Conservation (phyloP, 805 yeast genomes). For the Metschnikowia shivogae region DNA sequence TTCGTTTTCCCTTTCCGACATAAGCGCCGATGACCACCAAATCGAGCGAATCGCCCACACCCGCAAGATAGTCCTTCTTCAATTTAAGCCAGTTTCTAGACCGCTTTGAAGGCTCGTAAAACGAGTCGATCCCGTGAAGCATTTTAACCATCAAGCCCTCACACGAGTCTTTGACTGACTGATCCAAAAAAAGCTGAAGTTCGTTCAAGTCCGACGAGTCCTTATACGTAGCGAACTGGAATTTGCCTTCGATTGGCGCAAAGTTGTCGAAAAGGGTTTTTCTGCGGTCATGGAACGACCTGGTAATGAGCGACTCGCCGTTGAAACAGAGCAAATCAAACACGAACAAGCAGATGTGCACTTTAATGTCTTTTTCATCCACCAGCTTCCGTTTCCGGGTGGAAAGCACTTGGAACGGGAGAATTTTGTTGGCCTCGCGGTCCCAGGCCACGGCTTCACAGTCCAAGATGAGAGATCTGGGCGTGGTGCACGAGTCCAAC, state of each 20-base stretch:
- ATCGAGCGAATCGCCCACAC: slow-evolving; percentile 94
- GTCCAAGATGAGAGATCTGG: slow-evolving; percentile 71
- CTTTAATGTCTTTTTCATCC: slow-evolving; percentile 79
- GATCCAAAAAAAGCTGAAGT: slow-evolving; percentile 79
- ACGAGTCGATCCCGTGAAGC: slow-evolving; percentile 73
- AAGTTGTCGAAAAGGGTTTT: slow-evolving; percentile 53
- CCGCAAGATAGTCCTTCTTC: slow-evolving; percentile 91
- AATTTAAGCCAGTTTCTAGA: slow-evolving; percentile 93
- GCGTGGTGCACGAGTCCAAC: slow-evolving; percentile 14
- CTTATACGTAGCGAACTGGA: slow-evolving; percentile 72
- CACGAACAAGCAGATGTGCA: slow-evolving; percentile 87
- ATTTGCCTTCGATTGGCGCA: slow-evolving; percentile 64
- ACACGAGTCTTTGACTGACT: slow-evolving; percentile 83
- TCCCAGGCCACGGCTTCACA: slow-evolving; percentile 99
- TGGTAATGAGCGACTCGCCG: slow-evolving; percentile 64
- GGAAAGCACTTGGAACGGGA: slow-evolving; percentile 90
- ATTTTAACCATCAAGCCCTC: slow-evolving; percentile 97
- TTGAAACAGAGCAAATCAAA: slow-evolving; percentile 80
- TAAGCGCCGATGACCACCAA: slow-evolving; percentile 93
- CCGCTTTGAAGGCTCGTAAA: slow-evolving; percentile 91
- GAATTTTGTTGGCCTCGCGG: slow-evolving; percentile 63
- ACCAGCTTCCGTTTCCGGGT: slow-evolving; percentile 95
- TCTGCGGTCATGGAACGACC: slow-evolving; percentile 69
- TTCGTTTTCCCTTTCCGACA: slow-evolving; percentile 89
- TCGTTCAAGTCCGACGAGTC: slow-evolving; percentile 69